phyloP scores from a whole-genome alignment of 2,329 filamentous ascomycete genomes.

The Fragosphaeria purpurea region DNA sequence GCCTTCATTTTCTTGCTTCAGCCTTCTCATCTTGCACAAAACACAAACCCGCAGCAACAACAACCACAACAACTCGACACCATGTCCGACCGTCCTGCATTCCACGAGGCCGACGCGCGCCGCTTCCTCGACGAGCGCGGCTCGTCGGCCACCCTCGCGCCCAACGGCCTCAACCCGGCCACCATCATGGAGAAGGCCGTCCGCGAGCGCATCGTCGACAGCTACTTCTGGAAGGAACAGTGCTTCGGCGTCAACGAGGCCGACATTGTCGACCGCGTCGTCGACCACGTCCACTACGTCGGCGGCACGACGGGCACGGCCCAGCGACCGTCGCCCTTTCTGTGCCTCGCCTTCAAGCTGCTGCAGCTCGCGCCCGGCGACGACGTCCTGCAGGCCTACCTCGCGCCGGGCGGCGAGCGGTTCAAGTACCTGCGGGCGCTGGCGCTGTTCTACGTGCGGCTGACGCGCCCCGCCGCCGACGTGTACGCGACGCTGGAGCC shows the following conservation, averaged over 20 bases:
- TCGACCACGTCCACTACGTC: slow-evolving; percentile 69
- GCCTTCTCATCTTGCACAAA: neutral
- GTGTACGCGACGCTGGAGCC: slow-evolving; percentile 76
- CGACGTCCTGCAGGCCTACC: slow-evolving; percentile 69
- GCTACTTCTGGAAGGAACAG: slow-evolving; percentile 98
- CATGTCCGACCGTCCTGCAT: slow-evolving; percentile 2
- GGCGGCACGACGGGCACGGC: slow-evolving; percentile 78
- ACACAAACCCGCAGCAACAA: neutral
- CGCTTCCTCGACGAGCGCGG: slow-evolving; percentile 86
- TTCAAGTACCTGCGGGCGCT: slow-evolving; percentile 86
- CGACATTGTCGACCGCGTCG: slow-evolving; percentile 77
- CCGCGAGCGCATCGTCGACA: slow-evolving; percentile 88
- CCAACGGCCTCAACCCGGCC: slow-evolving; percentile 84
- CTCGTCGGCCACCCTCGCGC: slow-evolving; percentile 63
- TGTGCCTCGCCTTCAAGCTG: slow-evolving; percentile 91
- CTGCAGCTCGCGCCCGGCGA: slow-evolving; percentile 76
- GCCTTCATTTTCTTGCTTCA: too few relatives aligned
- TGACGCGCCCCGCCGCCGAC: slow-evolving; percentile 74
- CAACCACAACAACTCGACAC: neutral
- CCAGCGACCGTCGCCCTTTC: slow-evolving; percentile 83
- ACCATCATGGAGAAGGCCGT: slow-evolving; percentile 93
- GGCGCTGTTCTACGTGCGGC: slow-evolving; percentile 83
- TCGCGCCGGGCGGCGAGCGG: slow-evolving; percentile 62
- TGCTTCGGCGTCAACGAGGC: slow-evolving; percentile 89
- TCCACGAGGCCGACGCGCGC: slow-evolving; percentile 68